These are phyloP conservation scores for Urochloa ruziziensis DNA, from an alignment of 176 grass and related monocot species.

Conservation along the genomic window DNA sequence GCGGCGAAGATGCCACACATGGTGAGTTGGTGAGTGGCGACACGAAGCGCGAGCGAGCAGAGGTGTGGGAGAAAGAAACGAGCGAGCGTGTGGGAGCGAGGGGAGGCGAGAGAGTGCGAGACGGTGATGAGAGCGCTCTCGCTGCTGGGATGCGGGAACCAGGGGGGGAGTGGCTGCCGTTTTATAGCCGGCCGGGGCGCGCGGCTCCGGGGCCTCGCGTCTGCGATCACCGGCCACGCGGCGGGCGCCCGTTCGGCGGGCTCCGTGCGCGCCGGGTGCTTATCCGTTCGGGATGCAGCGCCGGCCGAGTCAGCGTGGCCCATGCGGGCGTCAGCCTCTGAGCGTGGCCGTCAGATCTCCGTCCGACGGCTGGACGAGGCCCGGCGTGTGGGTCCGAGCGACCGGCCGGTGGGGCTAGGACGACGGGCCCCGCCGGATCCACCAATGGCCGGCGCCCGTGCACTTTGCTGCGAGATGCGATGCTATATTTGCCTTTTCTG, in stretches of 20 bases:
- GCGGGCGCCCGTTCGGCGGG: conserved; percentile 18
- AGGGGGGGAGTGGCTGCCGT: not conserved
- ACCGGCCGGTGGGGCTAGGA: not conserved
- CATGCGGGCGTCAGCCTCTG: not conserved
- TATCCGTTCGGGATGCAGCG: conserved; percentile 35
- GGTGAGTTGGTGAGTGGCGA: not conserved
- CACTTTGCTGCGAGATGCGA: not conserved
- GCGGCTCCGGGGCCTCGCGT: conserved; percentile 82
- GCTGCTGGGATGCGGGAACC: conserved; percentile 9
- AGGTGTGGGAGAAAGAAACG: not conserved
- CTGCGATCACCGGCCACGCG: conserved; percentile 32
- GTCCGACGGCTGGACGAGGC: not conserved
- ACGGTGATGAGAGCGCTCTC: not conserved
- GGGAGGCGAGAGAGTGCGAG: not conserved
- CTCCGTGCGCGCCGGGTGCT: conserved; percentile 23
- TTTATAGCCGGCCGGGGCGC: conserved; percentile 44
- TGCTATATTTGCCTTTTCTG: too few relatives aligned
- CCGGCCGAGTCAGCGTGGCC: conserved; percentile 49
- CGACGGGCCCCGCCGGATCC: conserved; percentile 7
- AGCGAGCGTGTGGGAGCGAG: not conserved
- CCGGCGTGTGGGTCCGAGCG: too few relatives aligned
- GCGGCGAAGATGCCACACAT: conserved; percentile 90
- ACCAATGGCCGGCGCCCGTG: conserved; percentile 34
- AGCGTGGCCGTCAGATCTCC: not conserved
- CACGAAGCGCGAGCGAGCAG: not conserved